Conservation (phyloP, 1,284 basidiomycete genomes). For the Tilletia setariae region DNA sequence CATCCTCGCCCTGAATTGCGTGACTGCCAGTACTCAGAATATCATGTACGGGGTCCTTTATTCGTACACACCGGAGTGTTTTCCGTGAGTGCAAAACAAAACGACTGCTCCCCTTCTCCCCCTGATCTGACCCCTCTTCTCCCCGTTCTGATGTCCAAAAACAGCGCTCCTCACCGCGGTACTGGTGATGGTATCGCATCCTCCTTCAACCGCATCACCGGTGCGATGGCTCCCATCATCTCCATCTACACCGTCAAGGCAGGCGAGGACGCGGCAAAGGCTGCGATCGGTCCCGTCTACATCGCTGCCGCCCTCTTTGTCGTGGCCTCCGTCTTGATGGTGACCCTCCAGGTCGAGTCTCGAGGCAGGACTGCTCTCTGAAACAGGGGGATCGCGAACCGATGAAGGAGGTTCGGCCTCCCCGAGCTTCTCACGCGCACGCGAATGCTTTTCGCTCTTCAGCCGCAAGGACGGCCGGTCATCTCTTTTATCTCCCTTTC, state of each 20-base stretch:
- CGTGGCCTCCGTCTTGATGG: conserved; percentile 19
- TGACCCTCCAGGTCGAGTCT: conserved; percentile 40
- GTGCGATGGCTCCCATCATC: conserved; percentile 49
- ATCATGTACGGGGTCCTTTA: conserved; percentile 40
- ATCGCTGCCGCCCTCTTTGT: conserved; percentile 41
- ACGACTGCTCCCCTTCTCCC: too few species aligned
- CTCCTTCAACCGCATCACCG: conserved; percentile 46
- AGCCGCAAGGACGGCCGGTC: too few species aligned
- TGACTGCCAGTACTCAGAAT: conserved; percentile 1
- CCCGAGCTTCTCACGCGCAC: too few species aligned
- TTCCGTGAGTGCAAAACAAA: conserved; percentile 27
- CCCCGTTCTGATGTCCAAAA: too few species aligned
- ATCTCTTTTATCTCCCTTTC: too few species aligned
- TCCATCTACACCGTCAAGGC: conserved; percentile 33
- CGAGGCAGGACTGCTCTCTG: conserved; percentile 18
- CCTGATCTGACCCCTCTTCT: too few species aligned
- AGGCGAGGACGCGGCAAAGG: conserved; percentile 17
- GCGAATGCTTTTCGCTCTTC: too few species aligned
- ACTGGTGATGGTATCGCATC: conserved; percentile 51
- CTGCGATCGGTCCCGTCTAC: conserved; percentile 33
- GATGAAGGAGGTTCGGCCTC: too few species aligned
- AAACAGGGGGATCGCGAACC: background rate
- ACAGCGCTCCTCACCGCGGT: conserved; percentile 47
- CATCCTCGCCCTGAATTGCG: conserved; percentile 46
- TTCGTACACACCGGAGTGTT: conserved; percentile 47